phyloP scores from a whole-genome alignment of 257 asterid species.

The Paraleonurus japonicus region DNA sequence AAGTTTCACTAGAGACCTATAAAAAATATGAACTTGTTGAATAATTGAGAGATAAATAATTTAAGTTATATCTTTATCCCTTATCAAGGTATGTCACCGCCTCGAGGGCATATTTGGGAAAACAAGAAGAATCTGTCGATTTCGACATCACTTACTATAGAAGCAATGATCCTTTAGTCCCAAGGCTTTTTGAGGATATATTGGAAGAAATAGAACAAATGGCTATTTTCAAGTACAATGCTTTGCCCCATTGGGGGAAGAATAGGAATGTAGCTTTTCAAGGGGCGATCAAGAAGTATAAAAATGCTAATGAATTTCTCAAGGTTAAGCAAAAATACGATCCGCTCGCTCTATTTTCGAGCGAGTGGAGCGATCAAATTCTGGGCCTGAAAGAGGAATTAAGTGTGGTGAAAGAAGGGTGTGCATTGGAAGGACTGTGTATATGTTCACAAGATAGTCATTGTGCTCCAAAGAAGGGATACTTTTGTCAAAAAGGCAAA shows the following conservation, averaged over 20 bases:
- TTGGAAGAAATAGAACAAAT: constrained; percentile 66
- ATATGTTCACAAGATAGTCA: constrained; percentile 55
- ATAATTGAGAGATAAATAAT: too few species aligned
- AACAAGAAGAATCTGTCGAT: constrained; percentile 55
- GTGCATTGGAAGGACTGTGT: constrained; percentile 70
- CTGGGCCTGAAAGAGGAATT: constrained; percentile 45
- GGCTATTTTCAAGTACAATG: constrained; percentile 56
- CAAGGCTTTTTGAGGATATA: constrained; percentile 48
- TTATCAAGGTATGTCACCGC: constrained; percentile 60
- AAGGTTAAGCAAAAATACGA: constrained; percentile 40
- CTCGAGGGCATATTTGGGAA: constrained; percentile 58
- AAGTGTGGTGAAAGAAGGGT: constrained; percentile 40
- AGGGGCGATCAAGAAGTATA: constrained; percentile 48
- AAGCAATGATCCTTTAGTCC: constrained; percentile 48
- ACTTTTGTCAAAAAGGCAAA: constrained; percentile 50
- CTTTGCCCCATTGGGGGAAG: constrained; percentile 77
- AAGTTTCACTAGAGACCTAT: too few species aligned
- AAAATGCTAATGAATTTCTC: constrained; percentile 31
- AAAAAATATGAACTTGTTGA: too few species aligned
- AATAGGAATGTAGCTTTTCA: constrained; percentile 55
- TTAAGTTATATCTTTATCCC: too few species aligned
- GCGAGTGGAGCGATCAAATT: constrained; percentile 58
- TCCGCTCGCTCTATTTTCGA: constrained; percentile 52
- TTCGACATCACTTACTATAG: constrained; percentile 63
- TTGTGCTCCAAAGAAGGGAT: constrained; percentile 57